Base-by-base conservation (phyloP, 331 rosid genomes). In the Acacia pycnantha region DNA sequence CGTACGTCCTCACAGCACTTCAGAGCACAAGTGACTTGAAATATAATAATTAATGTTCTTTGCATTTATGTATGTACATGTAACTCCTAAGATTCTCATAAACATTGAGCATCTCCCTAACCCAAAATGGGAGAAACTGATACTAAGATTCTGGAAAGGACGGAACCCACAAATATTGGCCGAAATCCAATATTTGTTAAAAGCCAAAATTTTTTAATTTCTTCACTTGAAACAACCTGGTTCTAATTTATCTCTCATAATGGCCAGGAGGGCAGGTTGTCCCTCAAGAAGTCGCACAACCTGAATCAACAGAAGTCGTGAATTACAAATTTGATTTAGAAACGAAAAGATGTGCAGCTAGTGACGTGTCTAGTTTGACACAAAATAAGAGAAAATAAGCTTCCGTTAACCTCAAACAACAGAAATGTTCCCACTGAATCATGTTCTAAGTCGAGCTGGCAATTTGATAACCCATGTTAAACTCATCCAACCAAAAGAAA, bases 271-370 rank as follows among this genome's bases (percentile, higher is more conserved):
- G 48, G 78, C 85, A 48, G 79, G 89, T 74, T 88, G 94, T 40
- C 97, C 98, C 90, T 92, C 97, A n/a, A 94, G 97, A 84, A 91
- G 85, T 11, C 94, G 91, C 87, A 94, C 97, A 73, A 91, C 92
- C 98, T 92, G 88, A 62, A 54, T 76, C 18, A 80, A 74, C 56
- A 50, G 33, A 19, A 77, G 69, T 11, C 59, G 65, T 76, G 51
- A 50, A 59, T 47, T 22, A 46, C 56, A 74, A 64, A 72, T 14
- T 29, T 43, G 64, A 83, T 64, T 77, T 59, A 62, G 2, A 31
- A 58, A 59, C 41, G 62, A 40, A 71, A 26, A 26, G 22, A 29
- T 58, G 16, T 5, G 67, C 16, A 24, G 13, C 16, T 24, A 59
- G 67, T 59, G 67, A 59, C 15, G 26, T 11, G 59, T 12, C 37